Percentiles rank a stretch among this genome's conserved stretches.
phyloP scores from a whole-genome alignment of 176 grass and related monocot species.

The Coix lacrymajobi region DNA sequence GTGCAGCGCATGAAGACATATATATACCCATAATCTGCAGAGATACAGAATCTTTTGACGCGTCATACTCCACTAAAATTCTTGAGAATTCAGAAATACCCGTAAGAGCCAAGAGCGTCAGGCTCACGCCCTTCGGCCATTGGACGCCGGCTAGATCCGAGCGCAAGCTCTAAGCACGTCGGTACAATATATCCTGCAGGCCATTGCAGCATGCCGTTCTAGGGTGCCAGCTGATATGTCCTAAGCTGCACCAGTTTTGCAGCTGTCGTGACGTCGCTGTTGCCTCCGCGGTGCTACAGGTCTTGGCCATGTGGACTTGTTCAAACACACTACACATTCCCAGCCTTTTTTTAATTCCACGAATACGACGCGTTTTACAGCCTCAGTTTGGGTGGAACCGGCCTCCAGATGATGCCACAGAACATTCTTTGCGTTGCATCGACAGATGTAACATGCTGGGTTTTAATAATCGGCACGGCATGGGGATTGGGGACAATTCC shows the following conservation, averaged over 20 bases:
- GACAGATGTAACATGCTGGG: not conserved
- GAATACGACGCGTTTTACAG: not conserved
- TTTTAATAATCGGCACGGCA: not conserved
- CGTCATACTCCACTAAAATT: not conserved
- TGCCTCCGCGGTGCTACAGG: not conserved
- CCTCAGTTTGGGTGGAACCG: not conserved
- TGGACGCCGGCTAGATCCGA: not conserved
- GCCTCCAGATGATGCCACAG: not conserved
- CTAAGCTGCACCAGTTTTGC: constrained; percentile 24
- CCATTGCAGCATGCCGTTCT: not conserved
- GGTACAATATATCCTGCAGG: constrained; percentile 23
- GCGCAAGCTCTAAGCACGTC: constrained; percentile 18
- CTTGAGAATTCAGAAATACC: not conserved
- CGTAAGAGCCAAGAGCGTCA: not conserved
- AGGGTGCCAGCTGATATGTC: not conserved
- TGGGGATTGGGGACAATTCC: not conserved
- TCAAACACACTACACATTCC: not conserved
- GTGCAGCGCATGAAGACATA: not conserved
- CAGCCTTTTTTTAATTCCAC: not conserved
- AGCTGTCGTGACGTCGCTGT: constrained; percentile 18
- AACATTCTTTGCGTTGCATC: not conserved
- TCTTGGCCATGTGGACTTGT: constrained; percentile 6
- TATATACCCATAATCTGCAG: too few species aligned
- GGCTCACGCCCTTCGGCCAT: not conserved
- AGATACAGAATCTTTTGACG: not conserved